Evolutionary conservation across 2,329 filamentous ascomycete species (phyloP), one percentile per base, ranked within the genome.

Genomic region (Colletotrichum lupini): DNA sequence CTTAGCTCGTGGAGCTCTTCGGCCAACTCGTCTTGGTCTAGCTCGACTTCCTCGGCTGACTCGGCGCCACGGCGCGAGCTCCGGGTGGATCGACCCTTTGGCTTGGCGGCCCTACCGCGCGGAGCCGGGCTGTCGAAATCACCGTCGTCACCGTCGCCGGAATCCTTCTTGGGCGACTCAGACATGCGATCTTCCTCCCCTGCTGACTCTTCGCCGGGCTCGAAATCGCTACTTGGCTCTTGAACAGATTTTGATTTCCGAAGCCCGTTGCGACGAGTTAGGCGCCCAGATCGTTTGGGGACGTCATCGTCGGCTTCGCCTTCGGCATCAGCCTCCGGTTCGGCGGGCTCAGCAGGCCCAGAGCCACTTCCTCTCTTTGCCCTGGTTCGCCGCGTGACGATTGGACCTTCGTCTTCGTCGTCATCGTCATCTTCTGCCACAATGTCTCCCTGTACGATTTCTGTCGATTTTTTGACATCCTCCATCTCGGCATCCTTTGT

Each of bases 1-100:
- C 87, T 85, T 58, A 93, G 84, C 72, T 93, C 91, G 74, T 90
- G 86, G 16, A 91, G 86, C 79, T 93, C 92, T 80, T 92, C 90
- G 6, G 89, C 90, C 64, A 93, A 81, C 78, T 93, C 92, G 71
- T 92, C 89, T 62, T 88, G 82, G 76, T 93, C 90, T 22, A 92
- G 85, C 55, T 88, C 87, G 73, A 85, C 86, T 82, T 85, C 90
- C 77, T 87, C 92, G 75, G 81, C 88, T 1, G 90, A 91, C 55
- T 87, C 88, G 12, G 81, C 82, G 14, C 83, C 83, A 42, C 85
- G 85, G 53, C 86, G 85, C n/a, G 87, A 85, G 72, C 81, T 85
- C 71, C 85, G 86, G 58, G 84, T 83, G 8, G 85, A 85, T 58
- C 85, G 80, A 77, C 81, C 80, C 78, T 79, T 81, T 71, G 82